Evolutionary conservation across 768 basidiomycete genomes (phyloP).

Genomic region (Boletellus sp.): DNA sequence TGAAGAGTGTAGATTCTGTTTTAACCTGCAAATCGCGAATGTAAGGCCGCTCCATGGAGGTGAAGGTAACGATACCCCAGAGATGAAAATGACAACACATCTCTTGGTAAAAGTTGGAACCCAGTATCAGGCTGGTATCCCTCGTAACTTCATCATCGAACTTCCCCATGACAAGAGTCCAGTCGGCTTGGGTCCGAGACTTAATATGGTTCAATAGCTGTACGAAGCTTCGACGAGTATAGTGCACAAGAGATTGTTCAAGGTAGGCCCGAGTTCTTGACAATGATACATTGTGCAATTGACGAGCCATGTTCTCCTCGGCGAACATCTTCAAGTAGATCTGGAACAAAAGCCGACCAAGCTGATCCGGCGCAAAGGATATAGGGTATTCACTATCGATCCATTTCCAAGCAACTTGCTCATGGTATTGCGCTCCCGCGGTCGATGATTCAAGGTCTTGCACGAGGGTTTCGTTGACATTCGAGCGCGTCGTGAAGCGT

Average conservation of each 20-base stretch:
- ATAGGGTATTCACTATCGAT: slow-evolving; percentile 9
- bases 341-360: slow-evolving; percentile 21
- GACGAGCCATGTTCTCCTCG: slow-evolving; percentile 22
- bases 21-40: slow-evolving; percentile 7
- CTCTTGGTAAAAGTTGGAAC: slow-evolving; percentile 42
- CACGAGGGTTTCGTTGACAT: slow-evolving; percentile 20
- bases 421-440: slow-evolving; percentile 20
- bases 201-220: slow-evolving; percentile 42
- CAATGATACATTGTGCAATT: slow-evolving; percentile 2
- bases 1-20: slow-evolving; percentile 23
- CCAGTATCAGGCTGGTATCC: slow-evolving; percentile 21
- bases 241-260: slow-evolving; percentile 34
- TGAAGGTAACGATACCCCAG: slow-evolving; percentile 35
- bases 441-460: not conserved
- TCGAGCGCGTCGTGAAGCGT: slow-evolving; percentile 30
- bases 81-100: slow-evolving; percentile 43
- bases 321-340: slow-evolving; percentile 31
- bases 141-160: slow-evolving; percentile 19
- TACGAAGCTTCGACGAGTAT: slow-evolving; percentile 47
- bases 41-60: slow-evolving; percentile 15
- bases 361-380: slow-evolving; percentile 23
- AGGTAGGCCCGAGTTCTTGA: not conserved
- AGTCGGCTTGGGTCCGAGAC: slow-evolving; percentile 35
- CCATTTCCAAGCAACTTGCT: slow-evolving; percentile 26
- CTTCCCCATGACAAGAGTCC: slow-evolving; percentile 40